Evolutionary conservation across 768 basidiomycete genomes (phyloP), one percentile per base, ranked within the genome.

Genomic region (Termitomyces sp.): DNA sequence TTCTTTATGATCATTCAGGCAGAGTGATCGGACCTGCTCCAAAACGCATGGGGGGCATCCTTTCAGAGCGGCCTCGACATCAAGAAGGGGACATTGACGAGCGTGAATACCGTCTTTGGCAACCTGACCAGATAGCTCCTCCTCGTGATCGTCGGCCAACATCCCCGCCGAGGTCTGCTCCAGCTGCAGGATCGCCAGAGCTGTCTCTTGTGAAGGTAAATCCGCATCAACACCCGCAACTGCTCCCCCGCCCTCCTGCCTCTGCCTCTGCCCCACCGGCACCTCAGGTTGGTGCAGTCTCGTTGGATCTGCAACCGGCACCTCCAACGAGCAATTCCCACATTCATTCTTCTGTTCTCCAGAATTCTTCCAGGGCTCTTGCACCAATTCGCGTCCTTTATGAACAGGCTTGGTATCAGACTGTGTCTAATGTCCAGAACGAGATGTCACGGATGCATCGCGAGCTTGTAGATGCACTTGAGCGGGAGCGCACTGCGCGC

Each of bases 361-460:
- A 56, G 8, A 59, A 54, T 44, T 51, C 62, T 2, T 53, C 59
- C 1, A 21, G 50, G 12, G 64, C 64, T 2, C 56, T 65, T 2
- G 53, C 55, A 0, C 64, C 64, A 4, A 62, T 63, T 31, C 62
- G 60, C 4, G 27, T 41, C 11, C 60, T 65, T n/a, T 62, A 60
- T 42, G 62, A 65, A 25, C 56, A 63, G 19, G 62, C 57, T 5
- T 63, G 65, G 65, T 32, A 56, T 29, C 59, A 62, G 7, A 63
- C 63, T 0, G 59, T 65, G 2, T 49, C 47, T 1, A 62, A 60
- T 23, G 65, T 65, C 11, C 65, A 65, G n/a, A 27, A 25, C 21
- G 65, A 65, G 54, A 62, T 65, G 54, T 43, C 54, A n/a, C 51
- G 55, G 1, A 59, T 65, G 59, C 60, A 63, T 38, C 19, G 12